Evolutionary conservation across 495 filamentous ascomycete species (phyloP), one percentile per base, ranked within the genome.

Genomic region (Halenospora varia): DNA sequence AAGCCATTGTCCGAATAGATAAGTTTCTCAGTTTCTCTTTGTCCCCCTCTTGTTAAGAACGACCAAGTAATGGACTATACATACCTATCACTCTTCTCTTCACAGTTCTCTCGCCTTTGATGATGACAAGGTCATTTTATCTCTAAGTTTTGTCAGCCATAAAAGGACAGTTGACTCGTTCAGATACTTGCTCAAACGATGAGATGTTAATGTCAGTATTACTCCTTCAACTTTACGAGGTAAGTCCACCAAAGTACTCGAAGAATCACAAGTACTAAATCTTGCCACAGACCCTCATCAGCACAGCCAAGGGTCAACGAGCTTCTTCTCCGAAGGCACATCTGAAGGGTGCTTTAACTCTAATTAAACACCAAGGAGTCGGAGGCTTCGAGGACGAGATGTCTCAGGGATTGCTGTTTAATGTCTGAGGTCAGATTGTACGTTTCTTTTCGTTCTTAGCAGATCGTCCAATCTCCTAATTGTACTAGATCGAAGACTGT

Each of bases 151-250:
- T 58, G 13, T 25, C 17, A 11, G 26, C 39, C 10, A 52, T 58
- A 48, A 51, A 51, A 25, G 41, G 47, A 2, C 48, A 45, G n/a
- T 18, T 58, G 11, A n/a, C 15, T 6, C 13, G 26, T 13, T 10
- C 17, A 4, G 17, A 51, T 2, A 17, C 2, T 2, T 58, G 55
- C 22, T 13, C 35, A 13, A 29, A 58, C 22, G 35, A 58, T 19
- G 48, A 45, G 9, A 51, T 58, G 39, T 15, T 58, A 8, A 58
- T 48, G 10, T 29, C 39, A 2, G 55, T 58, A 0, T 13, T 58
- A 3, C 55, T 58, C 9, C 48, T 58, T n/a, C 55, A 58, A 10
- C 41, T 58, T 39, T 58, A 58, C 44, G 55, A 52, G 55, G 55
- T 47, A 20, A 35, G 39, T 26, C 25, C 11, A 10, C 29, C 4